Base-by-base conservation (phyloP, 2,329 filamentous ascomycete genomes). In the Coleophoma crateriformis region DNA sequence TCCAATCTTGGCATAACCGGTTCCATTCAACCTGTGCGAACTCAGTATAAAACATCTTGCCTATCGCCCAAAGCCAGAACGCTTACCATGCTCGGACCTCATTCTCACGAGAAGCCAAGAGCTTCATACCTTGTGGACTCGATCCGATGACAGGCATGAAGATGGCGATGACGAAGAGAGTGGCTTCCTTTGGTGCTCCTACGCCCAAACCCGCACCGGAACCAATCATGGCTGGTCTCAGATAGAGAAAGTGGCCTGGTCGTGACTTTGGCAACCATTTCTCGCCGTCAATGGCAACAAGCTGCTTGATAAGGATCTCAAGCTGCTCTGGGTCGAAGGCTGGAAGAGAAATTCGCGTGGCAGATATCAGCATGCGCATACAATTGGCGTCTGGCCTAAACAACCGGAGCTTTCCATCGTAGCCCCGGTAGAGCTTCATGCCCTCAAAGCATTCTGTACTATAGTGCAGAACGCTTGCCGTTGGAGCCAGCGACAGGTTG, bases 371-470 rank as follows among this genome's bases (percentile, higher is more conserved):
- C 61, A 66, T 61, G 15, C 63, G 56, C 37, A 48, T 70, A 60
- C 76, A 76, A 64, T 87, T 87, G 51, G 74, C 70, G 41, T 78
- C 67, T 0, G 82, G 79, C 39, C 83, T 75, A 72, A 87, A 87
- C 22, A 87, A 69, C 42, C 83, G 77, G 45, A 85, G 68, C 52
- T 77, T 77, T 46, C 79, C 79, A 61, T 86, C 82, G 50, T 73
- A 78, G 49, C 90, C 90, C 46, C 90, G 84, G 76, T 90, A 95
- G 46, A 82, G 81, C 70, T 95, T 95, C 72, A 85, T 76, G 12
- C 90, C 90, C 71, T 95, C 90, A 71, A 95, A 95, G 68, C 90
- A 95, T 69, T 92, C 87, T 44, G 89, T 95, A 11, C 89, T 90
- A 69, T 95, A 95, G 27, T 95, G 90, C 52, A 95, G 78, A 53